Conservation (phyloP, 805 yeast genomes). For the Monosporozyma aerobia region DNA sequence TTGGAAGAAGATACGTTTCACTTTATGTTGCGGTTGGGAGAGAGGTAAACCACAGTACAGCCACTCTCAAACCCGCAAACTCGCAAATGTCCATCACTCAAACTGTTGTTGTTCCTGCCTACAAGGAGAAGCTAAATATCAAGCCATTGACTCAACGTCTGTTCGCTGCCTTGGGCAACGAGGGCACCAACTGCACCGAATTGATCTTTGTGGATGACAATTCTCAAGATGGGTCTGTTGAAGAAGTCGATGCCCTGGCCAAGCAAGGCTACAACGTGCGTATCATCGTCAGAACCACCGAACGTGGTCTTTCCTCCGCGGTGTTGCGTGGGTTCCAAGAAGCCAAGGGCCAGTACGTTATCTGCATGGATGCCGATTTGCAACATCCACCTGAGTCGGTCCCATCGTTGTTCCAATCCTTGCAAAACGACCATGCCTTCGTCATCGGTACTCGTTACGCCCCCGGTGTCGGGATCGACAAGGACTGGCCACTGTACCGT, state of each 20-base stretch:
- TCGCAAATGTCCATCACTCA: conserved; percentile 30
- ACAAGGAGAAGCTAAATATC: conserved; percentile 41
- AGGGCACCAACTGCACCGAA: conserved; percentile 35
- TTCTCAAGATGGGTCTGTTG: conserved; percentile 44
- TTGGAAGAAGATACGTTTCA: no score
- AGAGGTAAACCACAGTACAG: no score
- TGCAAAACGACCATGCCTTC: conserved; percentile 34
- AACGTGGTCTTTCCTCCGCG: conserved; percentile 43
- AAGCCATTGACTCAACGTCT: conserved; percentile 41
- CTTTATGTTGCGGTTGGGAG: no score
- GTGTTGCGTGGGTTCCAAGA: conserved; percentile 41
- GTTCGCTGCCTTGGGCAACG: conserved; percentile 40
- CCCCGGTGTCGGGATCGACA: conserved; percentile 46
- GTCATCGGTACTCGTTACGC: conserved; percentile 45
- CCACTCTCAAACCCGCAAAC: background rate
- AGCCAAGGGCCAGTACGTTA: conserved; percentile 38
- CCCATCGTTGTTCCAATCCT: conserved; percentile 35
- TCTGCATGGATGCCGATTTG: conserved; percentile 47
- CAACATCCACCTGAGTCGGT: conserved; percentile 47
- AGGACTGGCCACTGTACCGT: conserved; percentile 45
- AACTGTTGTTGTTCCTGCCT: conserved; percentile 42
- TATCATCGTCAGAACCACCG: conserved; percentile 42
- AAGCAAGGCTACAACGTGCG: conserved; percentile 40
- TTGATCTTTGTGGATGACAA: conserved; percentile 44
- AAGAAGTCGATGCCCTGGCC: conserved; percentile 38